Base-by-base conservation (phyloP, 2,329 filamentous ascomycete genomes). In the Zasmidium cellare region DNA sequence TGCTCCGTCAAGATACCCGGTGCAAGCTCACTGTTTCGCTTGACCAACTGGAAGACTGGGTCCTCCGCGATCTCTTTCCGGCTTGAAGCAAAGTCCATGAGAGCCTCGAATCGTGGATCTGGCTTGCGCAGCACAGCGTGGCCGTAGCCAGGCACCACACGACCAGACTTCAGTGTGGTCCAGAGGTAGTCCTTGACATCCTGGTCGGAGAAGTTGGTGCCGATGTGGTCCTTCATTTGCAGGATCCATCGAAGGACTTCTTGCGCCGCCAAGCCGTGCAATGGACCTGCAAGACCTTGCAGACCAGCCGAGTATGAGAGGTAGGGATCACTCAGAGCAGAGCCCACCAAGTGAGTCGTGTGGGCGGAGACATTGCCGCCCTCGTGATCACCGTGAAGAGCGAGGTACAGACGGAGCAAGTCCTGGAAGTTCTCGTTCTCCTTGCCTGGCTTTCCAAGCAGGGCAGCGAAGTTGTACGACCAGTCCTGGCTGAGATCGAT, bases 321-420 rank as follows among this genome's bases (percentile, higher is more conserved):
- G 84, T 94, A 97, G 3, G 93, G 91, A 70, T 97, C 94, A 70
- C 90, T 94, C 56, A 99, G 86, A 19, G 94, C 94, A 67, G 90
- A 96, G 53, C 94, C 94, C 56, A 99, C 94, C 41, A 99, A 82
- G 76, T 99, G 94, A 7, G 94, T 97, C 24, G 94, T 80, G 74
- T 99, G 94, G 0, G 94, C 94, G 41, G 92, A 97, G 62, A 99
- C 94, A 69, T 99, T 99, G 58, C 94, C 94, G 61, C 94, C 94
- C 78, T 99, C 94, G 79, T 99, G 94, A 77, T 99, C 94, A 63
- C 94, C 94, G 77, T 99, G 94, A 3, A 99, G 88, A 51, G 94
- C 93, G 22, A 99, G 87, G 78, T 99, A 99, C 28, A 99, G 81
- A 67, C 94, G 87, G 62, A 99, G 84, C 19, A 99, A 83, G 71